Evolutionary conservation across 805 yeast genomes (phyloP).

Genomic region (Metschnikowia proteae): DNA sequence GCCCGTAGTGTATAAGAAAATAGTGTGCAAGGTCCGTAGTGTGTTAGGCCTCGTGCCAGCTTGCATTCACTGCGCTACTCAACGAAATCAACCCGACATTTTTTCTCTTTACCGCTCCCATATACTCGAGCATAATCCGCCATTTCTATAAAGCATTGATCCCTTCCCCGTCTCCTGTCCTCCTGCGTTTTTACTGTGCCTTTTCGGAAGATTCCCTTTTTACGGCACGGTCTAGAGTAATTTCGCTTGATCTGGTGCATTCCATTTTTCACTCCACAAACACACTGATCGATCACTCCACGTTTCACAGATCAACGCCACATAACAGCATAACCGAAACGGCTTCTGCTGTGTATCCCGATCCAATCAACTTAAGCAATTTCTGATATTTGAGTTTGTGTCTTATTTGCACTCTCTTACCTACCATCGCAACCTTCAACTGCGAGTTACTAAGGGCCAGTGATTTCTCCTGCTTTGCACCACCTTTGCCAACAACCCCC

Average conservation of each 20-base stretch:
- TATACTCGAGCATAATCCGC: neutral
- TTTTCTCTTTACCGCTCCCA: constrained; percentile 4
- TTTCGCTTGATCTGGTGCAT: neutral
- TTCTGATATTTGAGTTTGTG: neutral
- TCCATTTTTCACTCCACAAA: neutral
- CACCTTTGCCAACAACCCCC: neutral
- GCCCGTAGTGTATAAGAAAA: constrained; percentile 3
- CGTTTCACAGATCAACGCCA: neutral
- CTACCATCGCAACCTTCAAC: neutral
- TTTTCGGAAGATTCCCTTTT: neutral
- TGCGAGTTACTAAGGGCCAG: neutral
- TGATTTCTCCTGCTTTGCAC: neutral
- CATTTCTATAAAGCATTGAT: neutral
- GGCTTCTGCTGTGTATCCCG: too few species aligned
- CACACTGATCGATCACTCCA: neutral
- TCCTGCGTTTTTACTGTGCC: neutral
- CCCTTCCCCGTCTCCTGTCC: neutral
- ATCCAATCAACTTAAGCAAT: too few species aligned
- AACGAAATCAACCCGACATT: constrained; percentile 2
- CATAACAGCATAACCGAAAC: neutral
- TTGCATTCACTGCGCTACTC: constrained; percentile 6
- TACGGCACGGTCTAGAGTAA: neutral
- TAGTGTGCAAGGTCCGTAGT: constrained; percentile 4
- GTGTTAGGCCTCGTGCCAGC: constrained; percentile 5
- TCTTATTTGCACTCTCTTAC: neutral